Conservation (phyloP, 108 stramenopile species). For the Nitzschia putrida region DNA sequence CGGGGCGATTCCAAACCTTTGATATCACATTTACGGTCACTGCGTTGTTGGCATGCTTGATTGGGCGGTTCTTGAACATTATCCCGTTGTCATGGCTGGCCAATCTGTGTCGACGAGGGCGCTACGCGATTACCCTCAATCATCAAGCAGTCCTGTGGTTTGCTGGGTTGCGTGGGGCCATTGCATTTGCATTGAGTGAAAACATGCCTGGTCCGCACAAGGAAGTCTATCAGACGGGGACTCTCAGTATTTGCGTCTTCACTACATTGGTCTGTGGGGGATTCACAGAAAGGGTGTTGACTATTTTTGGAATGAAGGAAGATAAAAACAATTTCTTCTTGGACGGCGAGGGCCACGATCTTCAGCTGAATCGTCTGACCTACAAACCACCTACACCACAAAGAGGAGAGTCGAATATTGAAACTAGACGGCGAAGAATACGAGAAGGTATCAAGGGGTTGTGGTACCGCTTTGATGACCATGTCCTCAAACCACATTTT, state of each 20-base stretch:
- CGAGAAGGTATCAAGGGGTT: conserved; percentile 49
- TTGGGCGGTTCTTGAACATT: conserved; percentile 87
- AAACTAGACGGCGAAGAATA: conserved; percentile 18
- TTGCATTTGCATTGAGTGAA: conserved; percentile 91
- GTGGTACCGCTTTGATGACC: conserved; percentile 66
- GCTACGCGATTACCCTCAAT: conserved; percentile 32
- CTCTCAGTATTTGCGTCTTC: conserved; percentile 92
- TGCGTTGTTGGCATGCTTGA: conserved; percentile 81
- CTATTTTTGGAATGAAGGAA: conserved; percentile 84
- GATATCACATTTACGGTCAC: conserved; percentile 73
- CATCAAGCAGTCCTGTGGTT: conserved; percentile 97
- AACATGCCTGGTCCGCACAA: conserved; percentile 91
- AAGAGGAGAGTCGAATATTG: conserved; percentile 13
- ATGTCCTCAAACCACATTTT: conserved; percentile 63
- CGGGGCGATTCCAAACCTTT: conserved; percentile 77
- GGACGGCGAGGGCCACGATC: not conserved
- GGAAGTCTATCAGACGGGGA: conserved; percentile 88
- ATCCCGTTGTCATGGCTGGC: conserved; percentile 89
- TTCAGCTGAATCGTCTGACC: conserved; percentile 28
- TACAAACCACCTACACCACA: conserved; percentile 25
- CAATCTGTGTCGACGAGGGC: conserved; percentile 69
- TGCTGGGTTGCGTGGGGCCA: conserved; percentile 93
- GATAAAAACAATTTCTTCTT: conserved; percentile 1
- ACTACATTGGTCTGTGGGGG: conserved; percentile 98
- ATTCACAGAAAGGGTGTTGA: conserved; percentile 85